These are phyloP conservation scores for Eugenia klotzschiana DNA, from an alignment of 441 rosid genomes.

Conservation along the genomic window DNA sequence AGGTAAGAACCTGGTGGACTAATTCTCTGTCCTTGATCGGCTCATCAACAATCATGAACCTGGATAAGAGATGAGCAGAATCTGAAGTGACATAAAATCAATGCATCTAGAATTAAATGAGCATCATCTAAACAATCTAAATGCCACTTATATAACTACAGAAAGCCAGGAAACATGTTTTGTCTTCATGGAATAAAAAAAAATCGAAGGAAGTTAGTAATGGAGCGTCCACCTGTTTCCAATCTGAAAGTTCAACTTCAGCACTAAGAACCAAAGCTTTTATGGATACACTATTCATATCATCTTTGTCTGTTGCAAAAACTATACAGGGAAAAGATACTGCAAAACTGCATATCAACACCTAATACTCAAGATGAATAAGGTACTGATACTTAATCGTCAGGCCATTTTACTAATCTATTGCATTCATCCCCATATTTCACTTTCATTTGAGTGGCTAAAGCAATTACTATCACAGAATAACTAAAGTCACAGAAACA, in stretches of 20 bases:
- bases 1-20: slow-evolving; percentile 40
- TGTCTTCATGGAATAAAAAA: background rate
- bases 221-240: background rate
- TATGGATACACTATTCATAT: background rate
- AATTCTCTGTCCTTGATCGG: slow-evolving; percentile 47
- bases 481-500: background rate
- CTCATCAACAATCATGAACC: slow-evolving; percentile 89
- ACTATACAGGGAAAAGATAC: background rate
- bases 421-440: background rate
- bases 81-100: background rate
- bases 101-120: background rate
- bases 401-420: background rate
- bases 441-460: background rate
- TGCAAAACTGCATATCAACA: background rate
- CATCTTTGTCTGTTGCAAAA: background rate
- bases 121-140: background rate
- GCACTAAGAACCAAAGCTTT: background rate
- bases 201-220: background rate
- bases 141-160: background rate
- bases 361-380: background rate
- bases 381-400: background rate
- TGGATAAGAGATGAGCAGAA: slow-evolving; percentile 9
- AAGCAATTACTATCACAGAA: background rate
- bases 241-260: background rate
- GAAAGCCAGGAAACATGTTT: background rate